Conservation (phyloP, 352 stramenopile genomes). For the Globisporangium orthogonon region DNA sequence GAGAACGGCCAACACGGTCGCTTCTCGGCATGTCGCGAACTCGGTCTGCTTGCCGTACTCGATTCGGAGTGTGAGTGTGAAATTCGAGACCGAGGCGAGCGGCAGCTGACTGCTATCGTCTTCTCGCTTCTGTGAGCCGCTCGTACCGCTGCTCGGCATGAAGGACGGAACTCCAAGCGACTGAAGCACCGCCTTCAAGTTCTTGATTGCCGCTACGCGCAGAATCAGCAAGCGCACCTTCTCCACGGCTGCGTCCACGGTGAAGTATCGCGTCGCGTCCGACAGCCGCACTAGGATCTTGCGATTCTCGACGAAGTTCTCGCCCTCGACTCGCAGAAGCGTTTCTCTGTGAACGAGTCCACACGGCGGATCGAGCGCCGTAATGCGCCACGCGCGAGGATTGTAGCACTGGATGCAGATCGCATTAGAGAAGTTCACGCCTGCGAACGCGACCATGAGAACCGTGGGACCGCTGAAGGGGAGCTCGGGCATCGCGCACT, state of each 20-base stretch:
- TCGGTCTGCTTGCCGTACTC: constrained; percentile 39
- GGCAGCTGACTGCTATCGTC: constrained; percentile 22
- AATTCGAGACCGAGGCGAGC: constrained; percentile 13
- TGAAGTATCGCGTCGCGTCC: constrained; percentile 36
- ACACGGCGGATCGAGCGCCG: constrained; percentile 33
- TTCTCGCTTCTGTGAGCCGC: constrained; percentile 17
- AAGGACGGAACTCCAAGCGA: constrained; percentile 16
- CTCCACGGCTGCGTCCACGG: constrained; percentile 23
- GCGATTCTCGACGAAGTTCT: constrained; percentile 65
- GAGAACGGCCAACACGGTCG: constrained; percentile 26
- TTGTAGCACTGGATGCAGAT: constrained; percentile 71
- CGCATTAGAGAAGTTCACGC: constrained; percentile 54
- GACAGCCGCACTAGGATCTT: constrained; percentile 53
- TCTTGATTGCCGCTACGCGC: constrained; percentile 39
- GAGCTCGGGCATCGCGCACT: constrained; percentile 48
- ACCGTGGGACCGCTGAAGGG: constrained; percentile 46
- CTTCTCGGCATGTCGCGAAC: constrained; percentile 40
- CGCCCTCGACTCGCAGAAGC: constrained; percentile 36
- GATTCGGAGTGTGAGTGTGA: constrained; percentile 42
- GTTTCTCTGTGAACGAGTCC: constrained; percentile 26
- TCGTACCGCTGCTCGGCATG: not conserved
- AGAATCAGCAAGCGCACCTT: constrained; percentile 46
- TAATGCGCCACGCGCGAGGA: constrained; percentile 41
- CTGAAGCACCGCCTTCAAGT: constrained; percentile 31
- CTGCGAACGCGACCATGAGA: constrained; percentile 35